Percentiles rank a stretch among this genome's conserved stretches.
Evolutionary conservation across 139 green algal species (phyloP).

Genomic region (Klebsormidium nitens): DNA sequence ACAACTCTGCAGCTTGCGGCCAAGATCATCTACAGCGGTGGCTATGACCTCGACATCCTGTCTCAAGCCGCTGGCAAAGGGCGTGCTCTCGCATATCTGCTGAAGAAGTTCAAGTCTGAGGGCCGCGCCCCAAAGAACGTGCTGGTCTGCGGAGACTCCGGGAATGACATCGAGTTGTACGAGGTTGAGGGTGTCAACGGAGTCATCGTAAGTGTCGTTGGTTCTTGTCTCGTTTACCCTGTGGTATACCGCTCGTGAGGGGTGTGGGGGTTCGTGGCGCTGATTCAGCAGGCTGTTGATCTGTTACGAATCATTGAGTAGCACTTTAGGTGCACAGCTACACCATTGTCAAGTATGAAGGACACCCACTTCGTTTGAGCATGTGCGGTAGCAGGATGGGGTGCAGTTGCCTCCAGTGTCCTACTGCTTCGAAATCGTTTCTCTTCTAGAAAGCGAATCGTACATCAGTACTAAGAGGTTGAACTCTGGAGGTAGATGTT

Average conservation of each 20-base stretch:
- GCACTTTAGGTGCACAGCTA: neutral
- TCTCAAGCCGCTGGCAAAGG: conserved; percentile 75
- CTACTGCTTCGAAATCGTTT: no score
- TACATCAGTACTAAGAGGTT: no score
- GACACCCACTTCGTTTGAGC: no score
- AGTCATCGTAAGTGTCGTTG: conserved; percentile 63
- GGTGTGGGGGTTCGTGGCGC: neutral
- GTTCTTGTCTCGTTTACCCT: neutral
- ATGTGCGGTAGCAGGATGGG: no score
- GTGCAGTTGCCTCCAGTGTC: no score
- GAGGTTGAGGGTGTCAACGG: conserved; percentile 62
- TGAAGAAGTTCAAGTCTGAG: conserved; percentile 49
- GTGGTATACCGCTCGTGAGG: neutral
- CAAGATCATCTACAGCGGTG: conserved; percentile 79
- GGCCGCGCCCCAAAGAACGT: conserved; percentile 10
- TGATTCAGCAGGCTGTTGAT: neutral
- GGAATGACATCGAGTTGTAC: conserved; percentile 91
- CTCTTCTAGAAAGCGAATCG: no score
- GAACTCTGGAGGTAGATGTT: no score
- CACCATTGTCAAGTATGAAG: neutral
- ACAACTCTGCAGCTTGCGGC: conserved; percentile 44
- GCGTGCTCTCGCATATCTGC: conserved; percentile 71
- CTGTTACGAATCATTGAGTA: neutral
- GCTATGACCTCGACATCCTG: conserved; percentile 79
- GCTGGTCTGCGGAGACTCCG: conserved; percentile 86